These are phyloP conservation scores for Penicillium glabrum DNA, from an alignment of 2,329 filamentous ascomycete genomes.

Conservation along the genomic window DNA sequence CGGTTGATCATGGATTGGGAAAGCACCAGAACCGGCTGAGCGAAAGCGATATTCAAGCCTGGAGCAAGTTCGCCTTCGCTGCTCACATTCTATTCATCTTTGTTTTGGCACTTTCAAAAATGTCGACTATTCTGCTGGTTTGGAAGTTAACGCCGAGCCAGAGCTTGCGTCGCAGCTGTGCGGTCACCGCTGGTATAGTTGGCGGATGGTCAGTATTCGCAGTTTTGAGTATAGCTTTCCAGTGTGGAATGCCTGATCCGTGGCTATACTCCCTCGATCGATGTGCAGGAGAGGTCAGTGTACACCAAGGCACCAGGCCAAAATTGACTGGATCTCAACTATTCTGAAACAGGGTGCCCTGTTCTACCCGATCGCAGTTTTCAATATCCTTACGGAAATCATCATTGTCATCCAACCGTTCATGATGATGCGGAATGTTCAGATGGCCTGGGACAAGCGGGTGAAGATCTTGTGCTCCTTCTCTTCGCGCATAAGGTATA, in stretches of 20 bases:
- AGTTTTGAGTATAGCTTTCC: not conserved
- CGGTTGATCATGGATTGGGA: conserved; percentile 15
- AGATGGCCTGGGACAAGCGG: conserved; percentile 17
- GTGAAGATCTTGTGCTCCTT: conserved; percentile 24
- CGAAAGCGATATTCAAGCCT: conserved; percentile 1
- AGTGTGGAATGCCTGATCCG: not conserved
- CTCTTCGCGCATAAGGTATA: conserved; percentile 13
- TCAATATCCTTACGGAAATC: conserved; percentile 19
- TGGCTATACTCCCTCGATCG: not conserved
- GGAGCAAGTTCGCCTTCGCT: conserved; percentile 12
- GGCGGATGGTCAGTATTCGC: not conserved
- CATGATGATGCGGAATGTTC: conserved; percentile 26
- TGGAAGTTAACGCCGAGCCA: not conserved
- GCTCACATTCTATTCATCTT: conserved; percentile 14
- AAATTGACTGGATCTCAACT: not conserved
- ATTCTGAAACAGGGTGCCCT: not conserved
- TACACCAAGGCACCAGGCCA: not conserved
- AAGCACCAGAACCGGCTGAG: conserved; percentile 6
- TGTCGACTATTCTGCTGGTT: not conserved
- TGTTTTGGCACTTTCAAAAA: conserved; percentile 2
- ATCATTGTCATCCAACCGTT: conserved; percentile 19
- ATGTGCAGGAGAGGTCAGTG: not conserved
- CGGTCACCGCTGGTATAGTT: not conserved
- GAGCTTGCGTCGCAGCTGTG: not conserved
- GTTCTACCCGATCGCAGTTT: not conserved